Percentiles rank a stretch among this genome's conserved stretches.
Evolutionary conservation across 371 early-diverging fungal genomes (phyloP).

Genomic region (Nosema granulosis): DNA sequence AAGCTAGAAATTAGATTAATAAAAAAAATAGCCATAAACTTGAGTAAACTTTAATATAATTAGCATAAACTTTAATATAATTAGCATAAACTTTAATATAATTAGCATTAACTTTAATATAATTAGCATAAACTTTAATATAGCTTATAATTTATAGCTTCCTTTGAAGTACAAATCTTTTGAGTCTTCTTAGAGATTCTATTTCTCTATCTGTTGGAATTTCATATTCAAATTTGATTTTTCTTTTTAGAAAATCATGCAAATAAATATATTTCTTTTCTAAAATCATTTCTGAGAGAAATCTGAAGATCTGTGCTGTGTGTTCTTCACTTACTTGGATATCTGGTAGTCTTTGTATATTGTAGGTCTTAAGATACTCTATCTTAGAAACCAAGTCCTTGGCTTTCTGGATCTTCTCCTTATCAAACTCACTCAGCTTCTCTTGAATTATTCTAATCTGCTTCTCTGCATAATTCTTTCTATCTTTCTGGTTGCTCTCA

Average conservation of each 20-base stretch:
- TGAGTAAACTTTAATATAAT: no score
- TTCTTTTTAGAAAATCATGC: slow-evolving; percentile 24
- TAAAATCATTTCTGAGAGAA: not conserved
- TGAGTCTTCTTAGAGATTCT: slow-evolving; percentile 8
- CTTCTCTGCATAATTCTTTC: no score
- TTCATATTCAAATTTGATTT: slow-evolving; percentile 7
- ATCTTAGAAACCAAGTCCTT: slow-evolving; percentile 18
- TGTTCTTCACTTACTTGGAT: slow-evolving; percentile 18
- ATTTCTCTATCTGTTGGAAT: slow-evolving; percentile 22
- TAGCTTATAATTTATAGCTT: no score
- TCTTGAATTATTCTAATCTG: no score
- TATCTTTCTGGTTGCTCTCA: no score
- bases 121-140: no score
- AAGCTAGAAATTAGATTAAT: no score
- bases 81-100: no score
- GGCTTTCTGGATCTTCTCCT: not conserved
- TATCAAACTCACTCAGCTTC: slow-evolving; percentile 15
- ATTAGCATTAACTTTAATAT: no score
- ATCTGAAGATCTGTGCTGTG: slow-evolving; percentile 18
- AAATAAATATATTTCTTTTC: slow-evolving; percentile 11
- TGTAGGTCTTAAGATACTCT: slow-evolving; percentile 18
- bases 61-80: no score
- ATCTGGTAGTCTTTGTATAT: not conserved
- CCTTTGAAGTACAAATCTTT: no score
- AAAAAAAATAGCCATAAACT: no score